phyloP scores from a whole-genome alignment of 805 yeast genomes.

The Huiozyma sinensis region DNA sequence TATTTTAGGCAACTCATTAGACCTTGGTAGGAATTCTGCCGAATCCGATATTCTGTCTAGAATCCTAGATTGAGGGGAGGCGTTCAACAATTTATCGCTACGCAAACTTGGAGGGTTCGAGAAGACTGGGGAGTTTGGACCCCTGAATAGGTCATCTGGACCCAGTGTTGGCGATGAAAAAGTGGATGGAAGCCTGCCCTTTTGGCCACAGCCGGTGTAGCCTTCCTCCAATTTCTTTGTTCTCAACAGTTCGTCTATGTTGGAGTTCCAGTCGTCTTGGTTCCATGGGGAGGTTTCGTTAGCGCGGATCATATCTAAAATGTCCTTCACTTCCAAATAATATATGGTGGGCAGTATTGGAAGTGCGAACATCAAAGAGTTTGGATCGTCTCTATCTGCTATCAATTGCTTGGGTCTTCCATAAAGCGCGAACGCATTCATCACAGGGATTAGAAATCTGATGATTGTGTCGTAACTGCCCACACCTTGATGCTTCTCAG shows the following conservation, averaged over 20 bases:
- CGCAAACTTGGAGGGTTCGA: background rate
- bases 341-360: slow-evolving; percentile 64
- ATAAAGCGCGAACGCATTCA: slow-evolving; percentile 59
- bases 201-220: slow-evolving; percentile 68
- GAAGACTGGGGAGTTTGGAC: slow-evolving; percentile 3
- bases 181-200: slow-evolving; percentile 52
- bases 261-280: slow-evolving; percentile 44
- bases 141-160: slow-evolving; percentile 26
- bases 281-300: slow-evolving; percentile 40
- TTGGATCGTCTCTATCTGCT: slow-evolving; percentile 43
- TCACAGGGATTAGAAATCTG: slow-evolving; percentile 54
- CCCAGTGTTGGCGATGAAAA: slow-evolving; percentile 38
- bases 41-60: too few species aligned
- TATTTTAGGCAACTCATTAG: too few species aligned
- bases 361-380: slow-evolving; percentile 55
- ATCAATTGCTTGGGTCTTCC: slow-evolving; percentile 60
- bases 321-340: slow-evolving; percentile 49
- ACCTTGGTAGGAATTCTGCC: too few species aligned
- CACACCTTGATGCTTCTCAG: slow-evolving; percentile 64
- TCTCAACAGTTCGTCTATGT: slow-evolving; percentile 45
- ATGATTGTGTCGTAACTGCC: slow-evolving; percentile 63
- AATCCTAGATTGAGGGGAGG: background rate
- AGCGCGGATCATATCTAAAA: slow-evolving; percentile 31
- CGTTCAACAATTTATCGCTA: background rate
- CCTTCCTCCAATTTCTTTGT: slow-evolving; percentile 42